These are phyloP conservation scores for Kokia cookei DNA, from an alignment of 441 rosid genomes.

Conservation along the genomic window DNA sequence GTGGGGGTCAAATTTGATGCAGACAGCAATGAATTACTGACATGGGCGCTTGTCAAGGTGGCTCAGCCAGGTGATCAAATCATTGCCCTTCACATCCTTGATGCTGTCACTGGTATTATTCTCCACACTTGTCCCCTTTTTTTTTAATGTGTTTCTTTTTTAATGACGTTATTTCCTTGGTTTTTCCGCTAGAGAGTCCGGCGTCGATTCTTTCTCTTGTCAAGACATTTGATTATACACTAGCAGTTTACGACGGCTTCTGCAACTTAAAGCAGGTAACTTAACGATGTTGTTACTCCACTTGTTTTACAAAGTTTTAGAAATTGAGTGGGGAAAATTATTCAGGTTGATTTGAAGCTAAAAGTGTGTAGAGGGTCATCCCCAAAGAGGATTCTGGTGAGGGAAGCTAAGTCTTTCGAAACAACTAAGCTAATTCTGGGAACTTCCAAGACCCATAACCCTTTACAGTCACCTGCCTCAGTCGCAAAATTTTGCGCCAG, in stretches of 20 bases:
- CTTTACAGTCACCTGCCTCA: conserved; percentile 51
- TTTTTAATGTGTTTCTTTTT: background rate
- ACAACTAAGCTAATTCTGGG: conserved; percentile 66
- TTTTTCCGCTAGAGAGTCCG: conserved; percentile 33
- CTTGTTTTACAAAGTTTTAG: background rate
- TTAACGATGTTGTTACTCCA: background rate
- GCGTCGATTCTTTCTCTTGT: conserved; percentile 68
- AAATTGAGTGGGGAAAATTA: background rate
- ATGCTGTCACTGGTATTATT: conserved; percentile 39
- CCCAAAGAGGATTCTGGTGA: conserved; percentile 55
- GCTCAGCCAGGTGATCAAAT: conserved; percentile 82
- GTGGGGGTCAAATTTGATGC: conserved; percentile 80
- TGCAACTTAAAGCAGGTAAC: conserved; percentile 87
- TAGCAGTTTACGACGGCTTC: conserved; percentile 87
- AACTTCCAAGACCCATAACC: conserved; percentile 42
- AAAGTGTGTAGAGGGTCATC: conserved; percentile 82
- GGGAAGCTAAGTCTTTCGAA: conserved; percentile 58
- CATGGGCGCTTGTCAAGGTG: conserved; percentile 81
- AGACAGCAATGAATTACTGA: conserved; percentile 64
- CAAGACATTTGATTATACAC: conserved; percentile 64
- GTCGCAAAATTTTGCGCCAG: conserved; percentile 82
- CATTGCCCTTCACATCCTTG: conserved; percentile 84
- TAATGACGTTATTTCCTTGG: background rate
- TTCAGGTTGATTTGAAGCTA: conserved; percentile 84
- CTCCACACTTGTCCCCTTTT: background rate